phyloP scores from a whole-genome alignment of 495 filamentous ascomycete species.

The Alectoria sarmentosa region DNA sequence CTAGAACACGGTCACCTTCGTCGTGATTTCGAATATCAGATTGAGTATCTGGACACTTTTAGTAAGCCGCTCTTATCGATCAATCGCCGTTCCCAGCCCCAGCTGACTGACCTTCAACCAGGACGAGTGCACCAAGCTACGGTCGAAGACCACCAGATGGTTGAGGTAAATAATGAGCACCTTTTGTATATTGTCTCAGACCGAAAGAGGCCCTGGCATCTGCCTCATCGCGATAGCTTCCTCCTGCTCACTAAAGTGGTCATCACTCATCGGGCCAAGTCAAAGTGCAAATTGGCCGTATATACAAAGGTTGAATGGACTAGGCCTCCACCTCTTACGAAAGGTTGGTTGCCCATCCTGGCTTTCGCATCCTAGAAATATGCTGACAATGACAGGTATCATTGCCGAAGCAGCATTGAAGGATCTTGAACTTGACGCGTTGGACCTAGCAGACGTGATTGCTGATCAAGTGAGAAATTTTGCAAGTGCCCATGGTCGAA shows the following conservation, averaged over 20 bases:
- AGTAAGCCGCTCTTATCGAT: constrained; percentile 36
- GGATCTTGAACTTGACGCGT: constrained; percentile 74
- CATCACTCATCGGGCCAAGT: constrained; percentile 87
- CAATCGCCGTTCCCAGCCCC: background rate
- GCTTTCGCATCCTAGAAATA: background rate
- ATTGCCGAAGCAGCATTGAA: constrained; percentile 74
- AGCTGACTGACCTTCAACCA: constrained; percentile 27
- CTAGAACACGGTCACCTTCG: constrained; percentile 60
- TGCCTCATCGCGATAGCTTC: constrained; percentile 73
- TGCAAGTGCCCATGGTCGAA: constrained; percentile 64
- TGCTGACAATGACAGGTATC: constrained; percentile 32
- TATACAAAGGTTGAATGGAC: constrained; percentile 85
- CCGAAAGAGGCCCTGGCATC: constrained; percentile 81
- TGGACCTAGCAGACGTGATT: constrained; percentile 78
- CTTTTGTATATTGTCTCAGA: constrained; percentile 92
- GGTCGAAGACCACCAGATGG: constrained; percentile 77
- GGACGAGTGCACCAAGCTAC: constrained; percentile 41
- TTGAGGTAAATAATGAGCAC: constrained; percentile 90
- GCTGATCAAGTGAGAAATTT: constrained; percentile 81
- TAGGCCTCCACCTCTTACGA: constrained; percentile 44
- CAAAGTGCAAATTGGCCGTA: constrained; percentile 83
- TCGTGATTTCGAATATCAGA: constrained; percentile 74
- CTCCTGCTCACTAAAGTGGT: constrained; percentile 84
- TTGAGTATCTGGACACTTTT: constrained; percentile 58
- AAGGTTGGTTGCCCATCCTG: constrained; percentile 13